Conservation (phyloP, 1,139 yeast species). For the Debaryomyces fabryi region DNA sequence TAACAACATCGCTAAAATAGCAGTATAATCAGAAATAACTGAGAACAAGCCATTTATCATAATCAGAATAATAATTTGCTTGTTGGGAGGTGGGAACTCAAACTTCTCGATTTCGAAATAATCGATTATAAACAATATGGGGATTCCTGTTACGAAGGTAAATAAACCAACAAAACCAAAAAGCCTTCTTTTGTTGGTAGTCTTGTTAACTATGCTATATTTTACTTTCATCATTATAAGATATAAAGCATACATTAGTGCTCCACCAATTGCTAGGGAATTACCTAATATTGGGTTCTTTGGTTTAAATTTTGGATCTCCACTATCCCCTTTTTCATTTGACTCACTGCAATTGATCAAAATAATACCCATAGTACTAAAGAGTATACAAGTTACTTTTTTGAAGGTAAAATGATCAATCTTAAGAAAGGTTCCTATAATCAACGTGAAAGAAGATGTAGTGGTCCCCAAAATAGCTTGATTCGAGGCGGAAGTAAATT, state of each 20-base stretch:
- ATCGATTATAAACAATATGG: slow-evolving; percentile 38
- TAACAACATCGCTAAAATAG: slow-evolving; percentile 52
- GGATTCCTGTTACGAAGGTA: slow-evolving; percentile 42
- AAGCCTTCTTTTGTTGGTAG: slow-evolving; percentile 49
- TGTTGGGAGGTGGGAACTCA: slow-evolving; percentile 39
- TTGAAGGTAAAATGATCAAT: slow-evolving; percentile 47
- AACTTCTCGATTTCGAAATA: slow-evolving; percentile 40
- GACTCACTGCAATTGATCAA: neutral
- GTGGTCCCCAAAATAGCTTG: slow-evolving; percentile 55
- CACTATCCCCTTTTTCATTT: slow-evolving; percentile 14
- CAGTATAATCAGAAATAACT: slow-evolving; percentile 51
- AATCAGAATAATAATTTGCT: slow-evolving; percentile 35
- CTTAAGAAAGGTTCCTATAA: slow-evolving; percentile 42
- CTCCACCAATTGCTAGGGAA: slow-evolving; percentile 46
- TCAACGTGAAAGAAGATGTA: slow-evolving; percentile 53
- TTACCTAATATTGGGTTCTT: slow-evolving; percentile 51
- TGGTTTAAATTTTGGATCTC: slow-evolving; percentile 31
- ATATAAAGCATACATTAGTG: slow-evolving; percentile 51
- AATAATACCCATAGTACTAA: neutral
- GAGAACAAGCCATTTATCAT: slow-evolving; percentile 48
- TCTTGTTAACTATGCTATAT: slow-evolving; percentile 46
- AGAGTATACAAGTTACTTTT: slow-evolving; percentile 22
- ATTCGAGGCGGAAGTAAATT: slow-evolving; percentile 56
- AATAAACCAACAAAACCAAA: slow-evolving; percentile 52
- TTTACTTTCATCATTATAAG: slow-evolving; percentile 45